Percentiles rank a stretch among this genome's conserved stretches.
These are phyloP conservation scores for Acrodontium crateriforme DNA, from an alignment of 2,329 filamentous ascomycete species.

Conservation along the genomic window DNA sequence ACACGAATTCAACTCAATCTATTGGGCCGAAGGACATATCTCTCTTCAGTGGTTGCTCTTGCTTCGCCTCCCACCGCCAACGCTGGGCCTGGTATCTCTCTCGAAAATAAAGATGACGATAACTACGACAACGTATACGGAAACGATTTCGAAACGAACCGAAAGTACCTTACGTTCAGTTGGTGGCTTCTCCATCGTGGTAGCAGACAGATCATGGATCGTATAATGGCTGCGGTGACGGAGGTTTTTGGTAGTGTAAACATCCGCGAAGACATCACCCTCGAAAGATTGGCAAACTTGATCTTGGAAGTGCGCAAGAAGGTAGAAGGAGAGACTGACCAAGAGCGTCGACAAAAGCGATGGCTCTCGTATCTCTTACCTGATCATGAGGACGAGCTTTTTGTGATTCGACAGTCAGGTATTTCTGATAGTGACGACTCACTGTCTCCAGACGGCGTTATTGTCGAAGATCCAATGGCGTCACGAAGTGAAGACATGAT, in stretches of 20 bases:
- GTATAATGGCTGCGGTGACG: constrained; percentile 72
- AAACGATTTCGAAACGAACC: constrained; percentile 91
- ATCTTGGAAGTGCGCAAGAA: constrained; percentile 71
- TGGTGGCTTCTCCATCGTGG: constrained; percentile 95
- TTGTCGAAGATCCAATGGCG: constrained; percentile 8
- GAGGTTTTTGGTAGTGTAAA: constrained; percentile 82
- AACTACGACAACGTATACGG: constrained; percentile 69
- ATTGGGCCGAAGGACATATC: constrained; percentile 84
- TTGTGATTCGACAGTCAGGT: constrained; percentile 74
- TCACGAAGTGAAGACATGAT: constrained; percentile 19
- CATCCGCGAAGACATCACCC: constrained; percentile 73
- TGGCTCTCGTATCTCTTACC: constrained; percentile 84
- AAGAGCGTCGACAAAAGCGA: constrained; percentile 47
- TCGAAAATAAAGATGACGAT: constrained; percentile 90
- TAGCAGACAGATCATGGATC: constrained; percentile 68
- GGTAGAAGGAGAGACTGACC: constrained; percentile 61
- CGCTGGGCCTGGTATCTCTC: constrained; percentile 61
- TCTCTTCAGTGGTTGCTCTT: constrained; percentile 86
- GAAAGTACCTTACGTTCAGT: constrained; percentile 87
- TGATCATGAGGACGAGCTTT: constrained; percentile 61
- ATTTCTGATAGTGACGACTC: constrained; percentile 38
- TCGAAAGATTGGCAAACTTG: constrained; percentile 66
- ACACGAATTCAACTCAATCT: constrained; percentile 95
- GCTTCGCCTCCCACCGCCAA: constrained; percentile 53
- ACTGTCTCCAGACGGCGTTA: constrained; percentile 10